Evolutionary conservation across 2,329 filamentous ascomycete species (phyloP).

Genomic region (Chaetoscypha palmicola): DNA sequence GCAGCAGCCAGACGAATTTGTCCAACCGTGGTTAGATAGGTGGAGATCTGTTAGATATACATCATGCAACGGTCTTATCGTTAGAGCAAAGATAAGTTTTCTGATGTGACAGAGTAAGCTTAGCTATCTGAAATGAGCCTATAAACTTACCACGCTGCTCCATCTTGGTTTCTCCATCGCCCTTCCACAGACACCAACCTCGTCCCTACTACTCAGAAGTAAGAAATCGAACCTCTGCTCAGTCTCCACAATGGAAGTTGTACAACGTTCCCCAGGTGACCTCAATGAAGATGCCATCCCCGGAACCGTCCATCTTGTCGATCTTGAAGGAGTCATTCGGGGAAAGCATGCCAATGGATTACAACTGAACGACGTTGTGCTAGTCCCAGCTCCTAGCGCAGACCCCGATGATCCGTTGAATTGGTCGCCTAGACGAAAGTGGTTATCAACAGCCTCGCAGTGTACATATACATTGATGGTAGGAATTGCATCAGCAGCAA

Average conservation of each 20-base stretch:
- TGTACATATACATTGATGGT: conserved; percentile 41
- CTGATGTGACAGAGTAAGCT: no score
- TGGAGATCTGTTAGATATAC: no score
- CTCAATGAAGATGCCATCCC: conserved; percentile 18
- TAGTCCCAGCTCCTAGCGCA: conserved; percentile 29
- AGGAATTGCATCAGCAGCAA: conserved; percentile 41
- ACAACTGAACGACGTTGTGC: conserved; percentile 27
- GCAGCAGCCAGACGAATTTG: no score
- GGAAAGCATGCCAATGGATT: conserved; percentile 21
- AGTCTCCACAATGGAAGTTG: neutral
- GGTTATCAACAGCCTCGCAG: conserved; percentile 24
- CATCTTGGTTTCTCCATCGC: no score
- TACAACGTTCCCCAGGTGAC: neutral
- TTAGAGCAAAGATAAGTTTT: no score
- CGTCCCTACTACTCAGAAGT: no score
- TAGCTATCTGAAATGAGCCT: no score
- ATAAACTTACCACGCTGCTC: no score
- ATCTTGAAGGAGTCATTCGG: conserved; percentile 24
- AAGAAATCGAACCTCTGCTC: no score
- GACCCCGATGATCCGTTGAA: conserved; percentile 37
- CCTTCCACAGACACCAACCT: no score
- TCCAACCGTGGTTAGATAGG: no score
- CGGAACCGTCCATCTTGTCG: conserved; percentile 30
- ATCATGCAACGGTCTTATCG: no score
- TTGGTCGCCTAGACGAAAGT: conserved; percentile 32